Evolutionary conservation across 2,329 filamentous ascomycete species (phyloP), one percentile per base, ranked within the genome.

Genomic region (Colletotrichum musae): DNA sequence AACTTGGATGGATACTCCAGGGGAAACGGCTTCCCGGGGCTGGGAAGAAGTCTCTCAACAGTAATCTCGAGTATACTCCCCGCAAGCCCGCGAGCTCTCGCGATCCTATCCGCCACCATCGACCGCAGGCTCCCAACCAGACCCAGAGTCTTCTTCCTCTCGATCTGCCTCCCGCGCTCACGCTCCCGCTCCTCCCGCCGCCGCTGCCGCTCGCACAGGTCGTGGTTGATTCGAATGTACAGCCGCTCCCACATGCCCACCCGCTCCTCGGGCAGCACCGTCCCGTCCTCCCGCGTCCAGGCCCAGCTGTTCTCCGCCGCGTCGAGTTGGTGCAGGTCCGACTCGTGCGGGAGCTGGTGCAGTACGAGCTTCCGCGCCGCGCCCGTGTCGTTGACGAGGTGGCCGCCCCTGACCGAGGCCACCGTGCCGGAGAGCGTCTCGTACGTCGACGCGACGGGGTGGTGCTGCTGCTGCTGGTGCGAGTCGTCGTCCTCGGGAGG

Each of bases 161-260:
- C 4, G 7, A 5, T 15, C 18, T 36, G 24, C 32, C 6, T 24
- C 21, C 26, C 53, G 45, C 36, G 12, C 24, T 41, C n/a, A 6
- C 45, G 21, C 15, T 41, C 28, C 1, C 48, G 32, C 15, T n/a
- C 12, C n/a, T 51, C 41, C 4, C 54, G 47, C 15, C 15, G 18
- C 3, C 13, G 21, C 41, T 72, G 58, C 57, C 56, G 57, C 6
- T 56, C 41, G 3, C 71, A 39, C 28, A 72, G 56, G 43, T 68
- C 53, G 4, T 73, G 56, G 21, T 74, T 72, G 18, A 72, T 43
- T 9, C 65, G 51, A 21, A 73, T 71, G 63, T 67, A 72, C 18
- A 73, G 36, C 2, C 72, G 56, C 51, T 74, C 73, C 73, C 73
- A 74, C 68, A 73, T 69, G 10, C 73, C 73, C 15, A 74, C 64